Evolutionary conservation across 176 grass and related monocot genomes (phyloP).

Genomic region (Ampelocalamus luodianensis): DNA sequence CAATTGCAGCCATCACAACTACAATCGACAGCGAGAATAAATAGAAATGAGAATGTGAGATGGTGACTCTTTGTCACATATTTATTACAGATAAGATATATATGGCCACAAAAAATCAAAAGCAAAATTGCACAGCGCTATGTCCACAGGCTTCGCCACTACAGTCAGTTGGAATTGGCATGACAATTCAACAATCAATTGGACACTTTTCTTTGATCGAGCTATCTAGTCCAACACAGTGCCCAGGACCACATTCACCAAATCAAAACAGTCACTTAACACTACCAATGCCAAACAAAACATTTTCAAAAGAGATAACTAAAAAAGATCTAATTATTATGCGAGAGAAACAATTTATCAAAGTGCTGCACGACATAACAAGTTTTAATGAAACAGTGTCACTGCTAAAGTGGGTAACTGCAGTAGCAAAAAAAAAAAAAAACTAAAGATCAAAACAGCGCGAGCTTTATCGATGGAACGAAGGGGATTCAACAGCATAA

Average conservation of each 20-base stretch:
- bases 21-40: conserved; percentile 29
- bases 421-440: background rate
- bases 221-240: background rate
- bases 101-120: conserved; percentile 43
- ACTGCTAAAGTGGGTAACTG: background rate
- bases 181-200: conserved; percentile 34
- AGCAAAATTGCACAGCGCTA: background rate
- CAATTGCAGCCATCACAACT: conserved; percentile 3
- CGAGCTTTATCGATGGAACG: background rate
- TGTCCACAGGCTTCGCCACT: conserved; percentile 11
- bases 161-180: background rate
- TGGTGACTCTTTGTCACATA: conserved; percentile 17
- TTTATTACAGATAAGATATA: conserved; percentile 20
- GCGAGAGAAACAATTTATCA: background rate
- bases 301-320: background rate
- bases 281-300: background rate
- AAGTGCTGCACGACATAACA: background rate
- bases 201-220: background rate
- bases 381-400: background rate
- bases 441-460: background rate
- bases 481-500: background rate
- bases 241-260: background rate
- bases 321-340: background rate
- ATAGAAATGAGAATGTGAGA: background rate
- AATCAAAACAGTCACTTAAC: conserved; percentile 26